Base-by-base conservation (phyloP, 768 basidiomycete species). In the Podaxis sp. region DNA sequence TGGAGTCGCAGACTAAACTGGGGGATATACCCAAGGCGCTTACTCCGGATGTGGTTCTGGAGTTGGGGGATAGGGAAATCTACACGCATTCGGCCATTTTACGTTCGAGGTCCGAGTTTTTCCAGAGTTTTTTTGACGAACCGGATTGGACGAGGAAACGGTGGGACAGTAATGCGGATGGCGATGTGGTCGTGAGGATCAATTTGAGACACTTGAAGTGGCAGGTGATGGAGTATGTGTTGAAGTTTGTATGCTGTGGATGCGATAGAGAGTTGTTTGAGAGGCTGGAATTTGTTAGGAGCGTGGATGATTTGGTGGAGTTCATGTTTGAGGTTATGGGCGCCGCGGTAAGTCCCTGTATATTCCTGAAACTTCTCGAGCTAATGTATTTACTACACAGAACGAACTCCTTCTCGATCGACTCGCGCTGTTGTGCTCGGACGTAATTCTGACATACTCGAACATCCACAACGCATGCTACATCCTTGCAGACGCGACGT, bases 401-500 rank as follows among this genome's bases (percentile, higher is more conserved):
- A 95, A 90, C 64, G 94, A 98, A 72, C 75, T 98, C 2, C 81
- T 97, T 7, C 77, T 98, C n/a, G 91, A 92, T 67, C 86, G 88
- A 18, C 82, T 98, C 18, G 82, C 93, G 37, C 80, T 91, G 1
- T 74, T 96, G 25, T 97, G 95, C 74, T 95, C 95, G 1, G 75
- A 77, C 7, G 80, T 89, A 46, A 82, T 98, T 55, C 77, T 94
- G 38, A 76, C 78, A 40, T 80, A 85, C 68, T 77, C 88, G 54
- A 88, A 84, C 57, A 77, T 88, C 61, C 76, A 84, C 71, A 98
- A 97, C 61, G 90, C 86, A 0, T 88, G 87, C 62, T 85, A 87
- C 63, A 76, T 98, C 42, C 86, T 97, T 28, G 75, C 85, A 32
- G 93, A 96, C 46, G 95, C 95, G 0, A 82, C 86, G 0, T 83